A percentile compares a stretch with the other conserved stretches of the same genome.
Evolutionary conservation across 148 eudicot species (phyloP).

Genomic region (Polygonum maritimum): DNA sequence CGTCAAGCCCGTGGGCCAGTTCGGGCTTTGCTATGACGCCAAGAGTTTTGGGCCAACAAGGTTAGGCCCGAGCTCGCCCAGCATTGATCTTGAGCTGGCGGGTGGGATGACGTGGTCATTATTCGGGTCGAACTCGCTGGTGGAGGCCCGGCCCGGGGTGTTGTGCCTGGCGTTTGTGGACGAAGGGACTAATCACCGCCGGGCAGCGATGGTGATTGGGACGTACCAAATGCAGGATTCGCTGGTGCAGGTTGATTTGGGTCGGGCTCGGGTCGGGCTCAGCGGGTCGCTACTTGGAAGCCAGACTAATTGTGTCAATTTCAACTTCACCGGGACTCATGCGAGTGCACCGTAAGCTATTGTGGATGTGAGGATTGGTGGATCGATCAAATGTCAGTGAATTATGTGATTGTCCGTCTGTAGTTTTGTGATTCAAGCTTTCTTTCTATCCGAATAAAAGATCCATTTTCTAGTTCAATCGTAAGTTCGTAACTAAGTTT

Average conservation of each 20-base stretch:
- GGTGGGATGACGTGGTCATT: conserved; percentile 35
- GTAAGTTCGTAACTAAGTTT: no score
- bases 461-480: no score
- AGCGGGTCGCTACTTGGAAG: conserved; percentile 24
- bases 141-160: conserved; percentile 35
- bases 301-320: conserved; percentile 22
- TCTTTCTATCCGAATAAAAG: not conserved
- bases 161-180: conserved; percentile 49
- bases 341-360: not conserved
- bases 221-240: conserved; percentile 37
- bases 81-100: conserved; percentile 40
- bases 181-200: conserved; percentile 28
- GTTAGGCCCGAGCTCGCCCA: conserved; percentile 30
- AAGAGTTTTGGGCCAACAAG: conserved; percentile 17
- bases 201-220: conserved; percentile 40
- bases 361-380: not conserved
- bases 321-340: not conserved
- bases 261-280: conserved; percentile 32
- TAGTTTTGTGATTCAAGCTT: not conserved
- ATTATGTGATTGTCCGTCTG: not conserved
- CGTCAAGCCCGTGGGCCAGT: conserved; percentile 31
- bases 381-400: not conserved
- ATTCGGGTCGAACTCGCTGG: conserved; percentile 36
- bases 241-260: conserved; percentile 38
- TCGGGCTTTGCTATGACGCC: conserved; percentile 39